Base-by-base conservation (phyloP, 768 basidiomycete genomes). In the Pisolithus orientalis region DNA sequence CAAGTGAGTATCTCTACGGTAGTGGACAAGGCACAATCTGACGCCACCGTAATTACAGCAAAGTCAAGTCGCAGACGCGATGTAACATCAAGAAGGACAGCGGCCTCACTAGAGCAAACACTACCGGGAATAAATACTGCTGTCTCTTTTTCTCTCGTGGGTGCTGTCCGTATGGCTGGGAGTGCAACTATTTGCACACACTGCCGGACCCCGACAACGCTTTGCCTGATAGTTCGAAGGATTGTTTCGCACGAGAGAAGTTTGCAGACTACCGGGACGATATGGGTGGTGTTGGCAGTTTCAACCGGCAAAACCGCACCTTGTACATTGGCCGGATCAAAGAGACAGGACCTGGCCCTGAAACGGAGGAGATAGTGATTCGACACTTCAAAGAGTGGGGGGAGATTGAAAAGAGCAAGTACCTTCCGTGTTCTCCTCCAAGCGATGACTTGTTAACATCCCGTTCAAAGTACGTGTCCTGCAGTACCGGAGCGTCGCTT, bases 271-370 rank as follows among this genome's bases (percentile, higher is more conserved):
- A 99, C 70, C 76, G 95, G 54, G 96, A 99, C 66, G 96, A 99
- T 66, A 98, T 99, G 96, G 96, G 96, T 60, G 96, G 96, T 71
- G 95, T 98, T 29, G 96, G 96, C 11, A 93, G 90, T 54, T 98
- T 98, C 72, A 89, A 87, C 61, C 73, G 94, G 38, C 87, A 92
- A 68, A 99, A 99, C 67, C 74, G 95, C 53, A 98, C 96, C 38
- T 66, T 99, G 14, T 99, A 99, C 65, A 81, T 99, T 43, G 95
- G 95, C 3, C 79, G 92, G 51, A 94, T 99, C 59, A 89, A 90
- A 65, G 94, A 96, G 74, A 90, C 87, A 0, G 90, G 91, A 0
- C 83, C 75, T 38, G 91, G 94, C 27, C 75, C 78, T 16, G 95
- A 98, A 70, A 94, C 92, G 10, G 92, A 97, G 70, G 90, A 93